Conservation (phyloP, 2,329 filamentous ascomycete species). For the Chalaropsis ovoidea region DNA sequence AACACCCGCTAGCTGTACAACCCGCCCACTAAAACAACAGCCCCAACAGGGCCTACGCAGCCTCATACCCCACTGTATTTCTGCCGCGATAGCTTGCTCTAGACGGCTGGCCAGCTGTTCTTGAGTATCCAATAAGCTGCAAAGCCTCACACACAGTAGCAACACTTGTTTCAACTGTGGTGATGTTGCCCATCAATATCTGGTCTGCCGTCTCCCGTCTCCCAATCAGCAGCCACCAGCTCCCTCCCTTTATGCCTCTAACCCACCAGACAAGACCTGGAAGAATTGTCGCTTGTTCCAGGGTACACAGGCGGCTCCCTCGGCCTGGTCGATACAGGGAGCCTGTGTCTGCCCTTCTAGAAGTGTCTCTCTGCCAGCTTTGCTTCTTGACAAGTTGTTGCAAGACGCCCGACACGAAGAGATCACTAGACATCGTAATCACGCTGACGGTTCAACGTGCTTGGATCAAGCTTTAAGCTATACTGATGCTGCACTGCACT, state of each 20-base stretch:
- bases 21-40: background rate
- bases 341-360: too few relatives aligned
- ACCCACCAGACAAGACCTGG: too few relatives aligned
- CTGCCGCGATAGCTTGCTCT: background rate
- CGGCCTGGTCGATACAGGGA: too few relatives aligned
- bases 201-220: too few relatives aligned
- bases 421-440: background rate
- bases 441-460: background rate
- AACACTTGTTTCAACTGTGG: background rate
- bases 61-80: background rate
- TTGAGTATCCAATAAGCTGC: background rate
- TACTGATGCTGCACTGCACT: background rate
- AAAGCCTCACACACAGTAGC: background rate
- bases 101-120: background rate
- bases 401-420: too few relatives aligned
- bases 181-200: background rate
- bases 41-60: too few relatives aligned
- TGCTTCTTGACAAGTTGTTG: too few relatives aligned
- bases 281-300: too few relatives aligned
- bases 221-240: background rate
- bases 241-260: constrained; percentile 17
- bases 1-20: background rate
- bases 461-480: background rate
- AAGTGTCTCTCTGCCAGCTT: too few relatives aligned
- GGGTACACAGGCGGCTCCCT: too few relatives aligned